These are phyloP conservation scores for Cladosporium sphaerospermum DNA, from an alignment of 2,329 filamentous ascomycete genomes.

Conservation along the genomic window DNA sequence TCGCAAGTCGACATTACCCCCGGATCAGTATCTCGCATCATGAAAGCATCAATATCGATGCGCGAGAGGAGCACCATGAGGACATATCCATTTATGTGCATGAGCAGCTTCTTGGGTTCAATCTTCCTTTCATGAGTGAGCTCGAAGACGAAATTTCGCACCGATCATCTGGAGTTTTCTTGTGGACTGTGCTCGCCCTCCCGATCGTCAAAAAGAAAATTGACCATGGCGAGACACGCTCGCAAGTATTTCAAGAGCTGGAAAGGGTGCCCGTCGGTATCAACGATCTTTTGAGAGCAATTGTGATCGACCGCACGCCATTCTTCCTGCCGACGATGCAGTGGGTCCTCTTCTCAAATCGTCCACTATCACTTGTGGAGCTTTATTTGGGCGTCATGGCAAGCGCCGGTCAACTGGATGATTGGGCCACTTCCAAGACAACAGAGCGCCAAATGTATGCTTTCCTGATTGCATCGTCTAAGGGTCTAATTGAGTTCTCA, in stretches of 20 bases:
- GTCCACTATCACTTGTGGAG: background rate
- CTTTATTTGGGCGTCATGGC: background rate
- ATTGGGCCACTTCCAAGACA: background rate
- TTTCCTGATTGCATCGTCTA: background rate
- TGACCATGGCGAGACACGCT: background rate
- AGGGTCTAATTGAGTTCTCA: background rate
- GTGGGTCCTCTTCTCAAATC: background rate
- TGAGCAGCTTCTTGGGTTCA: no score
- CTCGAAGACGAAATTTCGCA: background rate
- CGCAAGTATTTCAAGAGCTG: background rate
- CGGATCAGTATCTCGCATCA: background rate
- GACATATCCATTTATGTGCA: background rate
- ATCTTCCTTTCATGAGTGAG: background rate
- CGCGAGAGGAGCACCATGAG: background rate
- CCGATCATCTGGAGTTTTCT: background rate
- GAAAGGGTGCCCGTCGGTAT: background rate
- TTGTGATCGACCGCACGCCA: background rate
- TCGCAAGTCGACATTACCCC: conserved; percentile 7
- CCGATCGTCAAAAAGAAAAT: background rate
- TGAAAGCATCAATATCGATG: background rate
- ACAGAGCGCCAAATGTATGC: background rate
- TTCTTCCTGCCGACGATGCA: background rate
- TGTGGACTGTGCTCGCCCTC: background rate
- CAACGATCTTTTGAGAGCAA: background rate
- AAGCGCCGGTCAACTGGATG: background rate